These are phyloP conservation scores for Aegilops bicornis DNA, from an alignment of 176 grass and related monocot genomes.

Conservation along the genomic window DNA sequence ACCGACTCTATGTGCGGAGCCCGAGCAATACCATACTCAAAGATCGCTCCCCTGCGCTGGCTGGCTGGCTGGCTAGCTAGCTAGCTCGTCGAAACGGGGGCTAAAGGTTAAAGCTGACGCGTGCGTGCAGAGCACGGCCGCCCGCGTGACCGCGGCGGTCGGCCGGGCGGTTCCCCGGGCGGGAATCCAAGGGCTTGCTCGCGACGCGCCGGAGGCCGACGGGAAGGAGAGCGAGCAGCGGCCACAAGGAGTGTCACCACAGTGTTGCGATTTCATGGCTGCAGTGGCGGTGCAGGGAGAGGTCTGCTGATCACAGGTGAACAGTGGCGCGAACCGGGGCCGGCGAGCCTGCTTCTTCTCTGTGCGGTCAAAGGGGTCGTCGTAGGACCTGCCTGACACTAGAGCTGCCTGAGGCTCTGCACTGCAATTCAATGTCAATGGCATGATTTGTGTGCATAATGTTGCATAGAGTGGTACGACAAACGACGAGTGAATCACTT, in stretches of 20 bases:
- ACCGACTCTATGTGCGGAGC: not conserved
- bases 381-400: not conserved
- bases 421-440: not conserved
- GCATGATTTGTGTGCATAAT: no score
- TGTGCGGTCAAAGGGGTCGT: not conserved
- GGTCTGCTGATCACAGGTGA: not conserved
- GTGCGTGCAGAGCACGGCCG: not conserved
- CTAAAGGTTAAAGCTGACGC: slow-evolving; percentile 16
- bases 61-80: not conserved
- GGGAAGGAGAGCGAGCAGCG: not conserved
- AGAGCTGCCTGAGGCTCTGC: not conserved
- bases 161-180: not conserved
- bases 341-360: not conserved
- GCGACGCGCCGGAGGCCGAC: not conserved
- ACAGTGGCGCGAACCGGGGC: not conserved
- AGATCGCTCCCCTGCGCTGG: not conserved
- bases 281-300: not conserved
- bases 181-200: not conserved
- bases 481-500: no score
- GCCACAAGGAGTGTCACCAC: not conserved
- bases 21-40: slow-evolving; percentile 21
- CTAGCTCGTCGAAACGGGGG: not conserved
- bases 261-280: not conserved
- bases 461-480: no score
- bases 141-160: not conserved